phyloP scores from a whole-genome alignment of 2,329 filamentous ascomycete genomes.

The Ophiostoma triangulosporum region DNA sequence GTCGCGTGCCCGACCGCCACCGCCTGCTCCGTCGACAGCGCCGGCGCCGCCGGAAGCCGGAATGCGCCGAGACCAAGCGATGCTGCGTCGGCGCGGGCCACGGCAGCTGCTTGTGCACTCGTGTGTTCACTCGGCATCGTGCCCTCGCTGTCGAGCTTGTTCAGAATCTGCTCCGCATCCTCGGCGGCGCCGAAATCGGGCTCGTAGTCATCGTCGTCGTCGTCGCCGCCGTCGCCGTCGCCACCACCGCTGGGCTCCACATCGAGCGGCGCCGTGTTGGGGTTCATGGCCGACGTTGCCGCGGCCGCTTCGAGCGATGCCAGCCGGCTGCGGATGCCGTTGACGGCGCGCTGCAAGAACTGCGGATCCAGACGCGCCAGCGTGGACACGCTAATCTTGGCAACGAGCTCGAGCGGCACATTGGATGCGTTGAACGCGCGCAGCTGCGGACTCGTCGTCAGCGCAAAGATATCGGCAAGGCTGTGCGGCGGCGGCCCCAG shows the following conservation, averaged over 20 bases:
- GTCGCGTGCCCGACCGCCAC: conserved; percentile 62
- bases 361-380: conserved; percentile 57
- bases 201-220: conserved; percentile 73
- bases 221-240: conserved; percentile 36
- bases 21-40: conserved; percentile 57
- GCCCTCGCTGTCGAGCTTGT: conserved; percentile 61
- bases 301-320: conserved; percentile 28
- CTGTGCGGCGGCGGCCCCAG: conserved; percentile 64
- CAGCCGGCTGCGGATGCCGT: conserved; percentile 41
- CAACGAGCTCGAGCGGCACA: conserved; percentile 60
- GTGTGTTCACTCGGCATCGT: conserved; percentile 23
- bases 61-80: conserved; percentile 61
- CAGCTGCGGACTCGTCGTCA: conserved; percentile 62
- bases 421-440: conserved; percentile 72
- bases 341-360: conserved; percentile 58
- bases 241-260: conserved; percentile 31
- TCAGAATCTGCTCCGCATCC: conserved; percentile 62
- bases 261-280: conserved; percentile 46
- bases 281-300: conserved; percentile 33
- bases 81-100: conserved; percentile 17
- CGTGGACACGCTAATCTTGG: conserved; percentile 70
- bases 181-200: conserved; percentile 71
- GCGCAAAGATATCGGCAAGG: conserved; percentile 72
- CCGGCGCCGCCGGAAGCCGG: conserved; percentile 62
- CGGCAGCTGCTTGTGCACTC: conserved; percentile 19